A percentile compares a stretch with the other conserved stretches of the same genome.
Conservation (phyloP, 768 basidiomycete species). For the Macrolepiota dolichaula region DNA sequence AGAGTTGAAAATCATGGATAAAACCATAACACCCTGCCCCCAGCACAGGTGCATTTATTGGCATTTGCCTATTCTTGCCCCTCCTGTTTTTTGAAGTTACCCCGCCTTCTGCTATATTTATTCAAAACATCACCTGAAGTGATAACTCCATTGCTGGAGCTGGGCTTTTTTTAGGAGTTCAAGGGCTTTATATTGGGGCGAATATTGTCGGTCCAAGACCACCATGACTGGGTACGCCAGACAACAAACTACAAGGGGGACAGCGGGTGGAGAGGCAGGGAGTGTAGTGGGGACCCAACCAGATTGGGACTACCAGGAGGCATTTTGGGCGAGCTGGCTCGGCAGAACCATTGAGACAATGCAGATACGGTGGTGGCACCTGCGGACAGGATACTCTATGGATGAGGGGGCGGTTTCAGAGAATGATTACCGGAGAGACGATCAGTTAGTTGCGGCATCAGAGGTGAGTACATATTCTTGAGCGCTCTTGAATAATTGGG, state of each 20-base stretch:
- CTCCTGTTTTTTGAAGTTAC: too few relatives aligned
- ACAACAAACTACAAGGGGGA: background rate
- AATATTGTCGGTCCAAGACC: background rate
- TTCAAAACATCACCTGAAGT: too few relatives aligned
- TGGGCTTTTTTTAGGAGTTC: too few relatives aligned
- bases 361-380: conserved; percentile 9
- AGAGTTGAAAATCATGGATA: too few relatives aligned
- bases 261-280: background rate
- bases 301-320: background rate
- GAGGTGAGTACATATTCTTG: background rate
- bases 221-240: background rate
- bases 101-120: too few relatives aligned
- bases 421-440: conserved; percentile 9
- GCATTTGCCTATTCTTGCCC: too few relatives aligned
- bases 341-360: background rate
- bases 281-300: background rate
- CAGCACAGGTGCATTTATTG: too few relatives aligned
- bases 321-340: background rate
- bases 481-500: background rate
- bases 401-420: background rate
- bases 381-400: background rate
- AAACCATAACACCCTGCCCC: too few relatives aligned
- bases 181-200: background rate
- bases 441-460: conserved; percentile 3
- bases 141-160: too few relatives aligned